Evolutionary conservation across 176 grass and related monocot species (phyloP).

Genomic region (Zea luxurians): DNA sequence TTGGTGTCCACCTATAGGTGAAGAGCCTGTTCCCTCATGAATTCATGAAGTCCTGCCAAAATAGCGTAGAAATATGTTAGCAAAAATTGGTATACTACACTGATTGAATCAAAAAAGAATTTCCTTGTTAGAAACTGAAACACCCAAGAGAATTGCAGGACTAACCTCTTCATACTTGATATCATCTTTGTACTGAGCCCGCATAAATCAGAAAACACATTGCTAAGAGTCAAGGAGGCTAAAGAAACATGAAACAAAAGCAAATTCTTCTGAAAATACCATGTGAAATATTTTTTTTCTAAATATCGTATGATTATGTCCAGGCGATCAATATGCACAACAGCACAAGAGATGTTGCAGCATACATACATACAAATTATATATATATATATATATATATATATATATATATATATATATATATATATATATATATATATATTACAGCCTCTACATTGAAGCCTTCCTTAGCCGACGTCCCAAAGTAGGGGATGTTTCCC

Average conservation of each 20-base stretch:
- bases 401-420: too few species aligned
- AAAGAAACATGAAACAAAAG: background rate
- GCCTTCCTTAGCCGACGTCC: conserved; percentile 95
- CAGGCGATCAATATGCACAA: background rate
- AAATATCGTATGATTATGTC: background rate
- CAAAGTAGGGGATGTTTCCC: conserved; percentile 88
- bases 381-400: too few species aligned
- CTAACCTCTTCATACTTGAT: conserved; percentile 34
- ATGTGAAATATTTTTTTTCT: background rate
- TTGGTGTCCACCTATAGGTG: background rate
- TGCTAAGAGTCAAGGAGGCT: background rate
- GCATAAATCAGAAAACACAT: background rate
- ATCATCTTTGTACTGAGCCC: background rate
- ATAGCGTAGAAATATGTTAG: background rate
- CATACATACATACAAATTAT: conserved; percentile 9
- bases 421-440: too few species aligned
- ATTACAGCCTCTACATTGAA: conserved; percentile 85
- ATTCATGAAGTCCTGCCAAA: conserved; percentile 51
- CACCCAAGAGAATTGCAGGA: background rate
- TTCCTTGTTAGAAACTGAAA: background rate
- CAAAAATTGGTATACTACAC: background rate
- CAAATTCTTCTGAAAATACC: conserved; percentile 35
- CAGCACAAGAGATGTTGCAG: background rate
- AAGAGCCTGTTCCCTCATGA: conserved; percentile 52
- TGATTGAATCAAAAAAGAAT: background rate